Percentiles rank a stretch among this genome's conserved stretches.
Conservation (phyloP, 495 filamentous ascomycete genomes). For the Acidiella bohemica region DNA sequence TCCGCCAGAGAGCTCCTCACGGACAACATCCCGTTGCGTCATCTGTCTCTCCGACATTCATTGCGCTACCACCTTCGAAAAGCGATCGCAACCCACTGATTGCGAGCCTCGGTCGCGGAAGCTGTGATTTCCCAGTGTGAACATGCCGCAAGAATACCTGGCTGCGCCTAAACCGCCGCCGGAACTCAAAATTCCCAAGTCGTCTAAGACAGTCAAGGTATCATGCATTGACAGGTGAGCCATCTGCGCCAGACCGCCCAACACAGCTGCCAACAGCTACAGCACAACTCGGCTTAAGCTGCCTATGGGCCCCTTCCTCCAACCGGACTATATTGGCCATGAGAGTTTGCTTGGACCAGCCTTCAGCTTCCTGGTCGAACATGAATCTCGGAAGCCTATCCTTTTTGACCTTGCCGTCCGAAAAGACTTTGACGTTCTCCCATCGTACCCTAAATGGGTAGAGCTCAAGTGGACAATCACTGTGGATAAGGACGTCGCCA, state of each 20-base stretch:
- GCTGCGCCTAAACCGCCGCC: conserved; percentile 20
- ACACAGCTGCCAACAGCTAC: conserved; percentile 20
- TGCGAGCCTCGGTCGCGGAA: too few species aligned
- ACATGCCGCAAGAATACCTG: conserved; percentile 16
- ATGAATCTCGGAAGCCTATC: conserved; percentile 34
- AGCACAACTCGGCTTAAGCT: conserved; percentile 23
- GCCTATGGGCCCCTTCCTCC: conserved; percentile 12
- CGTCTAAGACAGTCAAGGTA: conserved; percentile 36
- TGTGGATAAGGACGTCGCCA: conserved; percentile 37
- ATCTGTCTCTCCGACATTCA: too few species aligned
- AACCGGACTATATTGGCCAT: conserved; percentile 18
- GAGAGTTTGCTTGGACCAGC: conserved; percentile 31
- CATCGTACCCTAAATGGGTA: conserved; percentile 32
- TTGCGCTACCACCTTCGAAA: too few species aligned
- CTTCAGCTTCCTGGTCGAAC: conserved; percentile 44
- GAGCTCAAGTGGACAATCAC: conserved; percentile 22
- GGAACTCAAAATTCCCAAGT: conserved; percentile 36
- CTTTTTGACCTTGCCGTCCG: conserved; percentile 50
- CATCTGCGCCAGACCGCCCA: too few species aligned
- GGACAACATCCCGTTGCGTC: too few species aligned
- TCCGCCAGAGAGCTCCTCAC: too few species aligned
- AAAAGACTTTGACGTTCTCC: conserved; percentile 39
- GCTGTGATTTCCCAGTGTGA: too few species aligned
- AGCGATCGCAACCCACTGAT: too few species aligned
- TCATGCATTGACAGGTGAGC: conserved; percentile 38